Evolutionary conservation across 2,329 filamentous ascomycete genomes (phyloP), one percentile per base, ranked within the genome.

Genomic region (Colletotrichum magnum): DNA sequence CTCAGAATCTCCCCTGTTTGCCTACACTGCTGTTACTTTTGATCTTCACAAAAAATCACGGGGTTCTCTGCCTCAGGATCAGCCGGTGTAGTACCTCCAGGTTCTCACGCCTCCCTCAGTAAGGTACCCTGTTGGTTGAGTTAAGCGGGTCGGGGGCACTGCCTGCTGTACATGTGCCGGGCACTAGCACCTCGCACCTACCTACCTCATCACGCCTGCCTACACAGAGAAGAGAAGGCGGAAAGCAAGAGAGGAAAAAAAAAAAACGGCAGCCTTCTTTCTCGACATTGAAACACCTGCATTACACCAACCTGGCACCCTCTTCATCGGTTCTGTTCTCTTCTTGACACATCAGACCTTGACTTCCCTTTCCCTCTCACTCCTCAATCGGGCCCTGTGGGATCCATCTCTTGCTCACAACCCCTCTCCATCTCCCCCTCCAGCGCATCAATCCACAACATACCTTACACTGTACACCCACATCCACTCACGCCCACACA

Each of bases 251-350:
- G 48, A 26, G 16, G 15, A 18, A 74, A 77, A 74, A 74, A 73
- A 74, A 75, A 74, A 70, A 73, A 58, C 73, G 71, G 73, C 70
- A 74, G 68, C 24, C 62, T 66, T 64, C 53, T 64, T 63, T 63
- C 61, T 51, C 54, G 66, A 52, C 62, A 66, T 66, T 69, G 67
- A 68, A 69, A 50, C 61, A 62, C 59, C 50, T 54, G 59, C 66
- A 60, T 56, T 56, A 50, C 62, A 47, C 54, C 50, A 41, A 36
- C 64, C 58, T 54, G 58, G 57, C 67, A 57, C 26, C 45, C 45
- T 36, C 68, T 41, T 13, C 64, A 48, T 52, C 58, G 18, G 52
- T 18, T 39, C 53, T 64, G 58, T 68, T 15, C 24, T 64, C 10
- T 47, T 43, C 45, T 59, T 43, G 32, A 36, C 28, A 32, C 28